Evolutionary conservation across 2,329 filamentous ascomycete species (phyloP).

Genomic region (Colletotrichum destructivum): DNA sequence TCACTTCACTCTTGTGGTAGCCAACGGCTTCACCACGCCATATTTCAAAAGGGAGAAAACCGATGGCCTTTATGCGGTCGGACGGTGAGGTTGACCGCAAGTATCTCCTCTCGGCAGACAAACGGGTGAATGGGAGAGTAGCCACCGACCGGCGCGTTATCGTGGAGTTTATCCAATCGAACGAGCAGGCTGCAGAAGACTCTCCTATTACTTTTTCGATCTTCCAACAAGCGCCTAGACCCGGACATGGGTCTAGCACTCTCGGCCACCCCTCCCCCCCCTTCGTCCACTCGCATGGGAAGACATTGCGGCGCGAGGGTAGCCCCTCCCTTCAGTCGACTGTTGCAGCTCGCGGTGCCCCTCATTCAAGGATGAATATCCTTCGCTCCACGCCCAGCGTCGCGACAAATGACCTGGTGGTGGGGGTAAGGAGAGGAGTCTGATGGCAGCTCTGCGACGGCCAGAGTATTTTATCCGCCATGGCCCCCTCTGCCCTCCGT

Average conservation of each 20-base stretch:
- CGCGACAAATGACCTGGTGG: constrained; percentile 31
- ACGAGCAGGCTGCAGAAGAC: constrained; percentile 1
- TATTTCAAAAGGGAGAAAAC: neutral
- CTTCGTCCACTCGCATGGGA: constrained; percentile 23
- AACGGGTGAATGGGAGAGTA: constrained; percentile 13
- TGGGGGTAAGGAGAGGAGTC: constrained; percentile 9
- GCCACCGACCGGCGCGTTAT: constrained; percentile 2
- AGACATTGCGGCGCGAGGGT: constrained; percentile 33
- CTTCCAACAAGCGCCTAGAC: constrained; percentile 30
- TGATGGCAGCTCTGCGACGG: constrained; percentile 32
- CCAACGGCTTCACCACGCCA: neutral
- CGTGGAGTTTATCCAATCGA: constrained; percentile 7
- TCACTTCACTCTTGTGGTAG: neutral
- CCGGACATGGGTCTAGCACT: constrained; percentile 16
- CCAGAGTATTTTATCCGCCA: constrained; percentile 41
- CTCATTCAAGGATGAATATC: constrained; percentile 35
- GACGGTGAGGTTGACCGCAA: neutral
- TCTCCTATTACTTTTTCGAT: neutral
- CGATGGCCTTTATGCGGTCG: neutral
- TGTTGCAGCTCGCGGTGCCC: constrained; percentile 32
- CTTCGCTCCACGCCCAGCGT: constrained; percentile 23
- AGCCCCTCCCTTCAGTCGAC: constrained; percentile 30
- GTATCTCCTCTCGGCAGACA: neutral
- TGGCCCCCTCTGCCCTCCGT: constrained; percentile 20
- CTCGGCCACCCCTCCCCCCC: constrained; percentile 16